Percentiles rank a stretch among this genome's conserved stretches.
Evolutionary conservation across 1,284 basidiomycete species (phyloP).

Genomic region (Rhodotorula glutinis): DNA sequence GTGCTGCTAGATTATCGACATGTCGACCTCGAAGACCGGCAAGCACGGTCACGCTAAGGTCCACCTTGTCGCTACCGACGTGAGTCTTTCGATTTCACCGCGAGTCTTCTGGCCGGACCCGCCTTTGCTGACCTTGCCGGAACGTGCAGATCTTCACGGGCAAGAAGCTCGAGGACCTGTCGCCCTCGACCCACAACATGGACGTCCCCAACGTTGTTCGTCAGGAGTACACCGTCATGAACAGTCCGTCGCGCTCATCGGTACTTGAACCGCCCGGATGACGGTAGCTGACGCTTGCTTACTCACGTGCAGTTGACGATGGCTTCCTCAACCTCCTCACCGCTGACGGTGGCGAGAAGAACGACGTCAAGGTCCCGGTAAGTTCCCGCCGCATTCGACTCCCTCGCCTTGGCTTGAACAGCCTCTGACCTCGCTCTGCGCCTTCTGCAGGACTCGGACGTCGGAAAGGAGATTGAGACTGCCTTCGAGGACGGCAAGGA

Average conservation of each 20-base stretch:
- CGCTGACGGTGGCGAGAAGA: conserved; percentile 77
- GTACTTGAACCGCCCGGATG: not conserved
- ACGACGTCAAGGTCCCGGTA: conserved; percentile 85
- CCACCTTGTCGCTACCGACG: conserved; percentile 94
- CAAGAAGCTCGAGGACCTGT: conserved; percentile 98
- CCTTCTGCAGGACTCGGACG: conserved; percentile 60
- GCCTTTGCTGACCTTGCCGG: not conserved
- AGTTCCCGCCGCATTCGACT: not conserved
- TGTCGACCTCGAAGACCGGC: conserved; percentile 99
- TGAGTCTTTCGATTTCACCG: conserved; percentile 53
- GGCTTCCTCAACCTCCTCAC: conserved; percentile 93
- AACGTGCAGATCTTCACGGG: conserved; percentile 79
- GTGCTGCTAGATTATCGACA: conserved; percentile 68
- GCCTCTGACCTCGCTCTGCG: not conserved
- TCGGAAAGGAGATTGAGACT: conserved; percentile 70
- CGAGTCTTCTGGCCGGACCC: too few relatives aligned
- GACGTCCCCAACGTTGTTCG: conserved; percentile 93
- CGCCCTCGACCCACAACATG: conserved; percentile 98
- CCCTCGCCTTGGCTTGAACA: too few relatives aligned
- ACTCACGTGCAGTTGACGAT: conserved; percentile 42
- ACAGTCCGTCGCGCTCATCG: conserved; percentile 43
- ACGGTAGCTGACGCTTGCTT: not conserved
- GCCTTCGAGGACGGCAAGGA: conserved; percentile 87
- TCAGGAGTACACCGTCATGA: conserved; percentile 86
- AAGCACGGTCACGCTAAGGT: conserved; percentile 99